A percentile compares a stretch with the other conserved stretches of the same genome.
These are phyloP conservation scores for Marchantia polymorpha DNA, from an alignment of 225 moss, liverwort and hornwort species.

Conservation along the genomic window DNA sequence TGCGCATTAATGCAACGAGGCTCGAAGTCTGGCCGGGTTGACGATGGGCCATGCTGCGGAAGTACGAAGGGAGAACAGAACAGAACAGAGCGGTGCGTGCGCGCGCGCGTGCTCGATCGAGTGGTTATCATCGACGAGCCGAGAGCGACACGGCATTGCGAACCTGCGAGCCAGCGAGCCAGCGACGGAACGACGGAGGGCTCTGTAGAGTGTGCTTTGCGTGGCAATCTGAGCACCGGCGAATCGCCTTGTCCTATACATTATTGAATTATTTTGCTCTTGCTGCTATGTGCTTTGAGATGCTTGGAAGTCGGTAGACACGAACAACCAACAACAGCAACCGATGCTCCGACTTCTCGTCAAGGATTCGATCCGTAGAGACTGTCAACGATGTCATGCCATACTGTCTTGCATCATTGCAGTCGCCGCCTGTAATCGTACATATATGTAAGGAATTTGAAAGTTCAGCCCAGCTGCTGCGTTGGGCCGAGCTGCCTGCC, in stretches of 20 bases:
- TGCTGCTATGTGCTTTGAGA: background rate
- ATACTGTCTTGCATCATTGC: background rate
- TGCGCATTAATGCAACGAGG: background rate
- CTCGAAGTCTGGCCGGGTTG: background rate
- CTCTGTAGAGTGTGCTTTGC: no score
- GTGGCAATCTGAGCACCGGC: background rate
- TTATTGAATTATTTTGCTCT: background rate
- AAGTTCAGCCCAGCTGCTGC: background rate
- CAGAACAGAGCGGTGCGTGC: no score
- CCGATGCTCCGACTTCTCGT: background rate
- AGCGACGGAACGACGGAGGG: background rate
- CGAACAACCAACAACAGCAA: background rate
- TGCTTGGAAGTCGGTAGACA: background rate
- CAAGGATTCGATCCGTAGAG: background rate
- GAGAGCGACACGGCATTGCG: background rate
- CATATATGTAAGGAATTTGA: background rate
- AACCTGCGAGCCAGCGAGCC: background rate
- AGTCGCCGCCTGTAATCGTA: constrained; percentile 2
- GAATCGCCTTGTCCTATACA: background rate
- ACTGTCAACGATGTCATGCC: background rate
- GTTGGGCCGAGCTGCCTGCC: background rate
- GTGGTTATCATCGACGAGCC: background rate
- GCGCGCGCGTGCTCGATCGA: background rate
- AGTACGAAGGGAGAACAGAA: background rate
- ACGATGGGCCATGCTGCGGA: background rate